Conservation (phyloP, 805 yeast genomes). For the Yamadazyma nakazawae region DNA sequence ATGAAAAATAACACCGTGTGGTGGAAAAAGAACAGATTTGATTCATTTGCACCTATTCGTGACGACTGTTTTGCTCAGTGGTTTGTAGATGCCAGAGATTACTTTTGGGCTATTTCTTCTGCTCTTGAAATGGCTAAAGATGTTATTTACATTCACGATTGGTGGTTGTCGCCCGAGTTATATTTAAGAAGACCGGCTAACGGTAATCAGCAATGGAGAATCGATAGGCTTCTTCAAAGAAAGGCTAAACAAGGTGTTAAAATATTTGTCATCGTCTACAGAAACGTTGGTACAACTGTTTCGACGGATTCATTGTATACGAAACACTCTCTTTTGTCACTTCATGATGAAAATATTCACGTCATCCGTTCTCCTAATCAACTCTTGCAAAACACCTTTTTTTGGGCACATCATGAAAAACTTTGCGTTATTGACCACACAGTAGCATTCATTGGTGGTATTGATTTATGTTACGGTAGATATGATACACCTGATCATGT, state of each 20-base stretch:
- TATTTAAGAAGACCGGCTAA: constrained; percentile 91
- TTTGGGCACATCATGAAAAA: constrained; percentile 99
- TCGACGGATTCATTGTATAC: constrained; percentile 94
- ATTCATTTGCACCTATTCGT: constrained; percentile 90
- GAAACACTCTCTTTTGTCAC: constrained; percentile 82
- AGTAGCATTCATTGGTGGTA: constrained; percentile 89
- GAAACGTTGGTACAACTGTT: constrained; percentile 91
- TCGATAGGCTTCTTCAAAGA: constrained; percentile 81
- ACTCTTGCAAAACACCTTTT: constrained; percentile 83
- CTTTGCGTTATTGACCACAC: constrained; percentile 82
- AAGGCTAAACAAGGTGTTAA: constrained; percentile 95
- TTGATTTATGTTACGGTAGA: constrained; percentile 93
- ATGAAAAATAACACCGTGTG: constrained; percentile 71
- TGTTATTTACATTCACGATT: constrained; percentile 90
- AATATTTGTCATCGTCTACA: constrained; percentile 83
- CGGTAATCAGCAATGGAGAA: constrained; percentile 91
- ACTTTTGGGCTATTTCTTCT: constrained; percentile 92
- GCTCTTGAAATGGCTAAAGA: constrained; percentile 93
- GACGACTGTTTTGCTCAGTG: constrained; percentile 86
- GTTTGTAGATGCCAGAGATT: constrained; percentile 96
- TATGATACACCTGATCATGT: constrained; percentile 97
- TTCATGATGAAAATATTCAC: constrained; percentile 78
- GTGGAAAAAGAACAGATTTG: constrained; percentile 72
- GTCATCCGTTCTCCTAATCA: constrained; percentile 95
- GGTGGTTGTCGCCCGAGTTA: constrained; percentile 97